Evolutionary conservation across 768 basidiomycete genomes (phyloP).

Genomic region (Tremella fuciformis): DNA sequence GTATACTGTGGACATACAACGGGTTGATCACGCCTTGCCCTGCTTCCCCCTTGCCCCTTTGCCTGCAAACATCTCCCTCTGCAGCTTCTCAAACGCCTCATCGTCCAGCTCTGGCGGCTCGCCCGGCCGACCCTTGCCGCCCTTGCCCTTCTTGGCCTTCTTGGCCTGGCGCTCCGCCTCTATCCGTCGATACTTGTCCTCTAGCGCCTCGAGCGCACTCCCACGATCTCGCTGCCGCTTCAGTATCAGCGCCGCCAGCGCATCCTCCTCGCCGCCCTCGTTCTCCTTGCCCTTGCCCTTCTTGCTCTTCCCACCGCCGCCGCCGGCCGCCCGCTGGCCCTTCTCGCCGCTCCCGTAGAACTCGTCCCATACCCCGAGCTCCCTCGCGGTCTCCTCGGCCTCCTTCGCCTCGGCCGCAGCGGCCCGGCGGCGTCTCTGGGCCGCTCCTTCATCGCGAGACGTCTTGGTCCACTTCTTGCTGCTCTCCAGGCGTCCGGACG

Average conservation of each 20-base stretch:
- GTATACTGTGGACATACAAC: too few species aligned
- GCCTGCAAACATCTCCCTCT: conserved; percentile 36
- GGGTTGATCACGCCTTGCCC: background rate
- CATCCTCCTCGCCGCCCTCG: conserved; percentile 38
- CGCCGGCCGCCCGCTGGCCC: conserved; percentile 61
- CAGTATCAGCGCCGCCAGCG: conserved; percentile 75
- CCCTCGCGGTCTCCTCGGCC: conserved; percentile 75
- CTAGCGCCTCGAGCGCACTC: conserved; percentile 62
- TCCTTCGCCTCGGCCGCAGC: conserved; percentile 76
- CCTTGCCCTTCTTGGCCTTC: conserved; percentile 52
- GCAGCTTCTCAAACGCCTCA: conserved; percentile 41
- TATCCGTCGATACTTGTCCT: conserved; percentile 53
- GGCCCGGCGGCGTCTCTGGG: conserved; percentile 68
- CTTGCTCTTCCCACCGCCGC: conserved; percentile 54
- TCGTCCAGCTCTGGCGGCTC: conserved; percentile 35
- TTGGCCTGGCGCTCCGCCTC: conserved; percentile 45
- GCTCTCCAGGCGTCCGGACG: conserved; percentile 58
- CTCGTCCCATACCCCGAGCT: conserved; percentile 84
- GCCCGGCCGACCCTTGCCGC: background rate
- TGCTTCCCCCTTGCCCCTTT: conserved; percentile 13
- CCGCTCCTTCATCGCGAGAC: conserved; percentile 75
- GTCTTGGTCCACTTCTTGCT: conserved; percentile 64
- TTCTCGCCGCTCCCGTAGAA: conserved; percentile 70
- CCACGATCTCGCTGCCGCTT: conserved; percentile 66
- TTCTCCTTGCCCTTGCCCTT: conserved; percentile 57